phyloP scores from a whole-genome alignment of 2,329 filamentous ascomycete species.

The Venturia aucupariae region DNA sequence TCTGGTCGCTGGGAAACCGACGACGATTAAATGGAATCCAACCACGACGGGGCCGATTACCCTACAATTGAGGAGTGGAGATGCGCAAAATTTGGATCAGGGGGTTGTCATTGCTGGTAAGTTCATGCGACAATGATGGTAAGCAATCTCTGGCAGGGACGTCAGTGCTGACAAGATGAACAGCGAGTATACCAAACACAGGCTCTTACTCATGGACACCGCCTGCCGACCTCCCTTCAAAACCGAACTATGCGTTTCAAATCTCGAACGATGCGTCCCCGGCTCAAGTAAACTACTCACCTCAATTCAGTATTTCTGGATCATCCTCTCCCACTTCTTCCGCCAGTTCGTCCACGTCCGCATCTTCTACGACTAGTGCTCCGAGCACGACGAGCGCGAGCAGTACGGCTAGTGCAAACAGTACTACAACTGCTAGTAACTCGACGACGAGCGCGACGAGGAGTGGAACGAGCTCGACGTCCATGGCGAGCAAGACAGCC shows the following conservation, averaged over 20 bases:
- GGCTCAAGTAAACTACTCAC: conserved; percentile 16
- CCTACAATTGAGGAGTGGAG: conserved; percentile 36
- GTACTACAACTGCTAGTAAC: neutral
- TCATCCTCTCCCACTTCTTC: neutral
- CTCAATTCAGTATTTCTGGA: conserved; percentile 12
- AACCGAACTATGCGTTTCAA: conserved; percentile 14
- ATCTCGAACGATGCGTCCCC: conserved; percentile 15
- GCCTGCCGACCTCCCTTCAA: neutral
- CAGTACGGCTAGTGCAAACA: neutral
- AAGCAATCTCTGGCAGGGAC: neutral
- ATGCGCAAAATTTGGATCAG: conserved; percentile 30
- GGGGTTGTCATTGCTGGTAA: conserved; percentile 37
- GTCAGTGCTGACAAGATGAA: neutral
- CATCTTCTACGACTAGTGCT: neutral
- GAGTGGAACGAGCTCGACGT: neutral
- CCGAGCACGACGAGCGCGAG: neutral
- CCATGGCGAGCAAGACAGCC: neutral
- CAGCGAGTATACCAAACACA: conserved; percentile 40
- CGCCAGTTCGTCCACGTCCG: neutral
- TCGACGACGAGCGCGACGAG: neutral
- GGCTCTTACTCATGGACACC: conserved; percentile 40
- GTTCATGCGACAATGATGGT: conserved; percentile 18
- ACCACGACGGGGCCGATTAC: conserved; percentile 42
- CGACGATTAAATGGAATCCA: conserved; percentile 40
- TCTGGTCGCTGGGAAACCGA: conserved; percentile 36